Evolutionary conservation across 1,284 basidiomycete genomes (phyloP).

Genomic region (Malassezia slooffiae): DNA sequence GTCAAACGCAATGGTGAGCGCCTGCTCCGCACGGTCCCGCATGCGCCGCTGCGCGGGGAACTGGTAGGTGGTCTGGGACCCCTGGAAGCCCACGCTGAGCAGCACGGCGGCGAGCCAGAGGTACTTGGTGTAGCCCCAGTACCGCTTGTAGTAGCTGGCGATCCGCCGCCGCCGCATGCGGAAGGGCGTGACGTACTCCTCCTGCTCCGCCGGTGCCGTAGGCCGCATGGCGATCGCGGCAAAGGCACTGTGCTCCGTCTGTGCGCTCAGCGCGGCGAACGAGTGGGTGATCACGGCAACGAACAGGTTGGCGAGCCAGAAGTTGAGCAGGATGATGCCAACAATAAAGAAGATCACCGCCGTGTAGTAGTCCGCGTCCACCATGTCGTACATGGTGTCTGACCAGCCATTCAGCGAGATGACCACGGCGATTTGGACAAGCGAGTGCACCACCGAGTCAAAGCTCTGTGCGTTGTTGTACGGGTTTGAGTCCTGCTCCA

Average conservation of each 20-base stretch:
- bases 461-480: slow-evolving; percentile 64
- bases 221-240: slow-evolving; percentile 49
- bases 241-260: slow-evolving; percentile 86
- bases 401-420: slow-evolving; percentile 54
- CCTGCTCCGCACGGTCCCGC: slow-evolving; percentile 58
- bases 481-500: slow-evolving; percentile 54
- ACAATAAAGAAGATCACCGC: slow-evolving; percentile 81
- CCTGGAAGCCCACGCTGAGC: slow-evolving; percentile 61
- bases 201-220: not conserved
- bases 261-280: slow-evolving; percentile 75
- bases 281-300: slow-evolving; percentile 94
- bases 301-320: slow-evolving; percentile 69
- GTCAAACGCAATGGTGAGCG: slow-evolving; percentile 73
- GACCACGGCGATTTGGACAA: slow-evolving; percentile 74
- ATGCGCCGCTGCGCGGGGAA: slow-evolving; percentile 10
- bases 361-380: slow-evolving; percentile 80
- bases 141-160: slow-evolving; percentile 25
- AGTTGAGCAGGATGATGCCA: slow-evolving; percentile 49
- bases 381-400: slow-evolving; percentile 75
- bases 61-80: slow-evolving; percentile 56
- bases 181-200: not conserved
- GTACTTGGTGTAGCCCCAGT: slow-evolving; percentile 39
- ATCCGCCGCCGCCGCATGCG: slow-evolving; percentile 1
- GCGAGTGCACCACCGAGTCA: slow-evolving; percentile 74
- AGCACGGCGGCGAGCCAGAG: slow-evolving; percentile 55